Base-by-base conservation (phyloP, 139 green algal species). In the Klebsormidium nitens region DNA sequence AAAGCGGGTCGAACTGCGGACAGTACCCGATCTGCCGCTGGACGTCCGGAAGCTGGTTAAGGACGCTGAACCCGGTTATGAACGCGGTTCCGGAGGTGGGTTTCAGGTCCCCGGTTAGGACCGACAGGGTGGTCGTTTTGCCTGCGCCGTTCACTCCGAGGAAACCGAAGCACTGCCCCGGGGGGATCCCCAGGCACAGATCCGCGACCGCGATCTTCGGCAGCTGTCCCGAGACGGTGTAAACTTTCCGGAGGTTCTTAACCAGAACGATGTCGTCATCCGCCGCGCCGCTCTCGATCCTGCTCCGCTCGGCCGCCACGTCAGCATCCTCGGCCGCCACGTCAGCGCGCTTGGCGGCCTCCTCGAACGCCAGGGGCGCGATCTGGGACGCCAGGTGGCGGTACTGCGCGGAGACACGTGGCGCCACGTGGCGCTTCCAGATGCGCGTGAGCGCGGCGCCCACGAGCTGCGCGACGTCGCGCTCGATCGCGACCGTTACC, bases 131-230 rank as follows among this genome's bases (percentile, higher is more conserved):
- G 11, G 78, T 86, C 4, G 81, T 82, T 49, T 86, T 86, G 17
- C 81, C 81, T 17, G 81, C 81, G 35, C 81, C 81, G 61, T 86
- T 86, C 11, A 76, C 68, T 17, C 68, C 68, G 57, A 76, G 61
- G 8, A 76, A 36, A 28, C 68, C 68, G 28, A 76, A 76, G 78
- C 88, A 93, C 80, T 95, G 76, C 5, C 86, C 89, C 8, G 63
- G 37, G 5, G 64, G 60, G 17, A 89, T 68, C 3, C 75, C 74
- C 44, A 91, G 39, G 80, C 78, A 90, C 29, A 93, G 50, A 2
- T 83, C 82, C 1, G 52, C 35, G 19, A 93, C 78, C 35, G 69
- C 69, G 5, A 26, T 3, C 60, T 65, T 76, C 5, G 6, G 59
- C 37, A 29, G 6, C 5, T 32, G 5, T 52, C 66, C 66, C n/a